Evolutionary conservation across 2,329 filamentous ascomycete species (phyloP).

Genomic region (Xylariaceae sp.): DNA sequence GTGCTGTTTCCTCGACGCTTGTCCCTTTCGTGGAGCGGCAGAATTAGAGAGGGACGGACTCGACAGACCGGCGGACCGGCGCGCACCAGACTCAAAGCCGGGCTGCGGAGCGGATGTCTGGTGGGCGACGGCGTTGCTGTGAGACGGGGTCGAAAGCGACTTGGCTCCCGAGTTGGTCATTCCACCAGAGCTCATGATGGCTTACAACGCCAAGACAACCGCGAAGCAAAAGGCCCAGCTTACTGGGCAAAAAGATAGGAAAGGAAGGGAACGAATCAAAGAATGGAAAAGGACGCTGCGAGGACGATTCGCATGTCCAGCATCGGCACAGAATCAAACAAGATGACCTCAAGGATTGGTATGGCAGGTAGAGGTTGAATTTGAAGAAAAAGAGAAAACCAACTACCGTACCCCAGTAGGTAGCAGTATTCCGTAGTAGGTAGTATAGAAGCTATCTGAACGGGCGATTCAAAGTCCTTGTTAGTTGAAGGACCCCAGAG

Average conservation of each 20-base stretch:
- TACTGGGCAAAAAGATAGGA: too few species aligned
- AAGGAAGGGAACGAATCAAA: neutral
- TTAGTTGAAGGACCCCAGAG: slow-evolving; percentile 27
- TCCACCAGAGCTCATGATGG: slow-evolving; percentile 30
- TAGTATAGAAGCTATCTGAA: neutral
- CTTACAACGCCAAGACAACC: too few species aligned
- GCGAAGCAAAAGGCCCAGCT: too few species aligned
- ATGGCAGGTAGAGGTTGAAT: neutral
- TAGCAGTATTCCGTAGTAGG: too few species aligned
- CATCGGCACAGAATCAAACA: neutral
- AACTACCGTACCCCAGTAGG: neutral
- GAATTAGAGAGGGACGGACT: slow-evolving; percentile 31
- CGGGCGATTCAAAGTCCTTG: slow-evolving; percentile 5
- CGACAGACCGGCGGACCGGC: slow-evolving; percentile 39
- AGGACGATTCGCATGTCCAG: neutral
- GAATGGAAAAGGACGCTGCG: neutral
- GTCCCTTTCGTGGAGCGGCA: slow-evolving; percentile 64
- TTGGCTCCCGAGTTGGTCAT: slow-evolving; percentile 44
- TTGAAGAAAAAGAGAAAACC: slow-evolving; percentile 5
- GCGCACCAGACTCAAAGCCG: slow-evolving; percentile 44
- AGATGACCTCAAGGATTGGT: too few species aligned
- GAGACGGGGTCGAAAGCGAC: slow-evolving; percentile 43
- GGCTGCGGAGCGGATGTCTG: slow-evolving; percentile 38
- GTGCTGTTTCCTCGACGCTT: slow-evolving; percentile 74
- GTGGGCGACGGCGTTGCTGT: slow-evolving; percentile 39